These are phyloP conservation scores for Macrocybe gigantea DNA, from an alignment of 768 basidiomycete genomes.

Conservation along the genomic window DNA sequence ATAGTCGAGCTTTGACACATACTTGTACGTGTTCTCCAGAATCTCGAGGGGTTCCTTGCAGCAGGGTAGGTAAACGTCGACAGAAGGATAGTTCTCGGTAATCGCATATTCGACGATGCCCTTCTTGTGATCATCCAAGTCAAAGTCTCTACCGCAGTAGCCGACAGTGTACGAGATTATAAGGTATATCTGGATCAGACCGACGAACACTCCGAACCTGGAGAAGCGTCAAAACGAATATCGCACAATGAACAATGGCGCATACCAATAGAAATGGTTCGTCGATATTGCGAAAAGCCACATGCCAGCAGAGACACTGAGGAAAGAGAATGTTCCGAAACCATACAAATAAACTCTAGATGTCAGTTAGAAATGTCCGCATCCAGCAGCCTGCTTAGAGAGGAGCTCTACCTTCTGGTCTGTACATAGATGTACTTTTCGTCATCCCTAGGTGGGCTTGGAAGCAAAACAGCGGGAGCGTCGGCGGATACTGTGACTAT, in stretches of 20 bases:
- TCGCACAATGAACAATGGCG: neutral
- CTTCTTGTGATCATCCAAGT: conserved; percentile 14
- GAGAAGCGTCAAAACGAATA: neutral
- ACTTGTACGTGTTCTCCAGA: conserved; percentile 24
- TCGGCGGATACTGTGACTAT: conserved; percentile 13
- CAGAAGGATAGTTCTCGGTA: conserved; percentile 14
- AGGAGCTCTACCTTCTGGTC: conserved; percentile 12
- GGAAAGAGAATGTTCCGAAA: conserved; percentile 19
- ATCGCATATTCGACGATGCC: conserved; percentile 13
- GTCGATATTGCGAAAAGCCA: conserved; percentile 21
- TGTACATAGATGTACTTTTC: conserved; percentile 17
- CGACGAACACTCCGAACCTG: conserved; percentile 19
- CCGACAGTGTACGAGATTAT: conserved; percentile 17
- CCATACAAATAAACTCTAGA: conserved; percentile 16
- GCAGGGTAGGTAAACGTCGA: conserved; percentile 23
- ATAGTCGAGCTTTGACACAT: conserved; percentile 18
- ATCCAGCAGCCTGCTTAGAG: neutral
- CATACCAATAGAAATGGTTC: conserved; percentile 19
- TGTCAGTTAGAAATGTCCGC: neutral
- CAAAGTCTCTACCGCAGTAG: conserved; percentile 19
- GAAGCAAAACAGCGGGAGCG: conserved; percentile 14
- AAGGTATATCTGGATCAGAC: conserved; percentile 17
- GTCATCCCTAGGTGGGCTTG: conserved; percentile 15
- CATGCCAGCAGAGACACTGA: conserved; percentile 19
- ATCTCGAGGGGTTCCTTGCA: conserved; percentile 22